Conservation (phyloP, 305 asterid genomes). For the Withania somnifera region DNA sequence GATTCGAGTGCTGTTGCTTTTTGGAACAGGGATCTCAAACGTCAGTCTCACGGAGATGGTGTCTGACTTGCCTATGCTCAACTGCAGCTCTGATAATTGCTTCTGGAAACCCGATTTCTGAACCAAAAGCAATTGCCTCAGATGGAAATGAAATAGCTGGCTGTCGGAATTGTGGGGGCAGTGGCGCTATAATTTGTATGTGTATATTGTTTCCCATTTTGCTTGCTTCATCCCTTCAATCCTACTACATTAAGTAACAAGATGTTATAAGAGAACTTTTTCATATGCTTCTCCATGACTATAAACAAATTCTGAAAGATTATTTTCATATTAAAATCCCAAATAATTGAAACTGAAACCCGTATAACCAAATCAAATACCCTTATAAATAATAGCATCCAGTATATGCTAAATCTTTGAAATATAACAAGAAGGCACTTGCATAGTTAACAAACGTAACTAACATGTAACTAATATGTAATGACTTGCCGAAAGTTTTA, state of each 20-base stretch:
- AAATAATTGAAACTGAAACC: background rate
- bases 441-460: background rate
- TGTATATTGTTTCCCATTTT: background rate
- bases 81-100: conserved; percentile 42
- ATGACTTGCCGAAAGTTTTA: background rate
- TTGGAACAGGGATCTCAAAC: conserved; percentile 31
- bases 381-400: background rate
- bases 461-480: background rate
- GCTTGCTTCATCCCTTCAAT: background rate
- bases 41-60: conserved; percentile 54
- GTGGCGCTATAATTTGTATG: conserved; percentile 92
- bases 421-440: background rate
- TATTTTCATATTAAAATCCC: background rate
- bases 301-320: background rate
- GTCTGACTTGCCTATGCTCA: conserved; percentile 69
- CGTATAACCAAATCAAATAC: background rate
- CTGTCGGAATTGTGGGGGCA: conserved; percentile 84
- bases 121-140: conserved; percentile 39
- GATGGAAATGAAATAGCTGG: conserved; percentile 56
- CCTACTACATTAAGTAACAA: background rate
- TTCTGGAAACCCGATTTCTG: conserved; percentile 27
- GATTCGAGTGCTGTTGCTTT: background rate
- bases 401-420: background rate
- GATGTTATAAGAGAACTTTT: background rate
- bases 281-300: background rate